These are phyloP conservation scores for Jaltomata sinuosa DNA, from an alignment of 257 asterid species.

Conservation along the genomic window DNA sequence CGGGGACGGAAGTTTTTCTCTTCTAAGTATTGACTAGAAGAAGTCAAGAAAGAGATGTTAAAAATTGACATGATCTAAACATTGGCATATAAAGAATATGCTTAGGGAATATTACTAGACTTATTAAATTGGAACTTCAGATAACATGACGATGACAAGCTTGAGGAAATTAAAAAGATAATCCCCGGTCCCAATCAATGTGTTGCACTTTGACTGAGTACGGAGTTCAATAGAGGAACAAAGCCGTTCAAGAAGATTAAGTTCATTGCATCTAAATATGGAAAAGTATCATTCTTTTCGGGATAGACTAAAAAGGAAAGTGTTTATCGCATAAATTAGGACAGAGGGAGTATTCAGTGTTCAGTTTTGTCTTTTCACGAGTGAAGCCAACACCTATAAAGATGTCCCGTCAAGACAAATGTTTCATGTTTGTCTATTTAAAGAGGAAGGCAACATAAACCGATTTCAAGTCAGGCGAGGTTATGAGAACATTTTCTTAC, in stretches of 20 bases:
- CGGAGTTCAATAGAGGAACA: background rate
- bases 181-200: background rate
- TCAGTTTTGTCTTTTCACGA: background rate
- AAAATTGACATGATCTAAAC: background rate
- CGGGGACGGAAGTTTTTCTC: background rate
- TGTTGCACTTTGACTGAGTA: background rate
- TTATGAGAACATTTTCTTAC: background rate
- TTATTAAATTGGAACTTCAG: background rate
- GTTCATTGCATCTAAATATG: too few species aligned
- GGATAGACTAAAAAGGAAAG: background rate
- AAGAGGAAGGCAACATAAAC: background rate
- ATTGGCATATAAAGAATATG: background rate
- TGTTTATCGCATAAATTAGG: background rate
- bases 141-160: background rate
- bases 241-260: too few species aligned
- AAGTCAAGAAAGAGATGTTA: background rate
- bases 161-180: background rate
- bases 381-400: background rate
- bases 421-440: background rate
- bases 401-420: background rate
- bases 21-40: background rate
- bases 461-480: background rate
- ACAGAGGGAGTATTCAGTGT: background rate
- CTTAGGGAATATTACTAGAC: background rate
- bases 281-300: background rate